Evolutionary conservation across 2,329 filamentous ascomycete genomes (phyloP).

Genomic region (Phyllachora maydis): DNA sequence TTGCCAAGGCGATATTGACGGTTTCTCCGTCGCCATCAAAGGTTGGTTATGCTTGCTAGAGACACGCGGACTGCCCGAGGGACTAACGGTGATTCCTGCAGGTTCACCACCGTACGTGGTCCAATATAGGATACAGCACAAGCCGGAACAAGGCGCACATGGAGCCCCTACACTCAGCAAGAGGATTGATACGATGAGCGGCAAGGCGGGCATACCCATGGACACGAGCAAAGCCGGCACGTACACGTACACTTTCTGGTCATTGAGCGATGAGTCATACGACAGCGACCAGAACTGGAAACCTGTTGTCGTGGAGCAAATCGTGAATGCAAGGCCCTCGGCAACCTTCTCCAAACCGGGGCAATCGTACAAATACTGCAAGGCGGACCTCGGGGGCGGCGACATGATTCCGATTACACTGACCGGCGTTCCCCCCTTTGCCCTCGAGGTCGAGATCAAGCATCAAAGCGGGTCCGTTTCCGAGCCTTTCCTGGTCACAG

Average conservation of each 20-base stretch:
- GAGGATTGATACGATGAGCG: slow-evolving; percentile 55
- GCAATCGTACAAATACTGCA: slow-evolving; percentile 90
- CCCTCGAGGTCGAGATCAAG: slow-evolving; percentile 80
- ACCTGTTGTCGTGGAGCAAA: slow-evolving; percentile 56
- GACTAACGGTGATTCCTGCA: no score
- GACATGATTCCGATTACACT: slow-evolving; percentile 77
- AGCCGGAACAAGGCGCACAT: slow-evolving; percentile 41
- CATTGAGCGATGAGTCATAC: slow-evolving; percentile 73
- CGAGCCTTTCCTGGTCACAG: slow-evolving; percentile 63
- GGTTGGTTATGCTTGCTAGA: no score
- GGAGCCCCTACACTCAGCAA: slow-evolving; percentile 43
- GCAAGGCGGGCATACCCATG: slow-evolving; percentile 60
- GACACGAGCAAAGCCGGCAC: slow-evolving; percentile 67
- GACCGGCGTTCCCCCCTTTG: slow-evolving; percentile 70
- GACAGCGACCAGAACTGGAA: slow-evolving; percentile 47
- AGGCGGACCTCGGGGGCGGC: slow-evolving; percentile 60
- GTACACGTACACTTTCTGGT: slow-evolving; percentile 72
- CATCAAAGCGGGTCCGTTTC: slow-evolving; percentile 65
- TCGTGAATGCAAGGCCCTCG: slow-evolving; percentile 63
- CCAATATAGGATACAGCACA: slow-evolving; percentile 61
- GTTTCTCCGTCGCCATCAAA: slow-evolving; percentile 59
- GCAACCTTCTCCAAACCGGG: slow-evolving; percentile 71
- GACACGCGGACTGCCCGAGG: no score
- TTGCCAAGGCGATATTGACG: slow-evolving; percentile 87
- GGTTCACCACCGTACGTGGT: slow-evolving; percentile 65